phyloP scores from a whole-genome alignment of 2,329 filamentous ascomycete genomes.

The Colletotrichum caudatum region DNA sequence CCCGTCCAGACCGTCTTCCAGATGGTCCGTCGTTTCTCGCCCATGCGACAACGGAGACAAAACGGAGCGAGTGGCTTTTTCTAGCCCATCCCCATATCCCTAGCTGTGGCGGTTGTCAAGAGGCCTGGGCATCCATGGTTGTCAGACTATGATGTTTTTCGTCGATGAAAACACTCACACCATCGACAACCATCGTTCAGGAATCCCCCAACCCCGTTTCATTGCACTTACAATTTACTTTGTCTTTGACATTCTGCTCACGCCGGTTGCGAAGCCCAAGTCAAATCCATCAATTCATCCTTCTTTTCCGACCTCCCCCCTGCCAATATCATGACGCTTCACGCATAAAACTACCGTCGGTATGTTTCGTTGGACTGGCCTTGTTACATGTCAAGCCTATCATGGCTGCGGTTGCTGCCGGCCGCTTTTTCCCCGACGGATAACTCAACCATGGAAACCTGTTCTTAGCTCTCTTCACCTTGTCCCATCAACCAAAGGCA shows the following conservation, averaged over 20 bases:
- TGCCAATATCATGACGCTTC: constrained; percentile 37
- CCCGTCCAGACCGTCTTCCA: constrained; percentile 32
- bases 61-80: constrained; percentile 38
- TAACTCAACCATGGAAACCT: background rate
- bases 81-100: constrained; percentile 32
- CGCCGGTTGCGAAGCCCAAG: constrained; percentile 22
- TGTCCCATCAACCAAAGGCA: constrained; percentile 3
- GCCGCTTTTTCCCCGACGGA: constrained; percentile 13
- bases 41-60: constrained; percentile 41
- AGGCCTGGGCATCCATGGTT: constrained; percentile 33
- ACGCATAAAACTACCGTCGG: constrained; percentile 33
- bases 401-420: constrained; percentile 14
- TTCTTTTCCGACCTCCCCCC: constrained; percentile 13
- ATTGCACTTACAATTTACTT: constrained; percentile 3
- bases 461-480: background rate
- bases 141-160: constrained; percentile 38
- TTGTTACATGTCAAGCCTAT: constrained; percentile 23
- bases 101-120: constrained; percentile 33
- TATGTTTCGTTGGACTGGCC: constrained; percentile 5
- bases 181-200: constrained; percentile 1
- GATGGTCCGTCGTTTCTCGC: constrained; percentile 30
- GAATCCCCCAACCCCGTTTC: constrained; percentile 6
- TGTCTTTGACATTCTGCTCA: background rate
- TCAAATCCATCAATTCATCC: background rate
- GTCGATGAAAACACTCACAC: constrained; percentile 40